Evolutionary conservation across 2,329 filamentous ascomycete species (phyloP), one percentile per base, ranked within the genome.

Genomic region (Samsoniella hepiali): DNA sequence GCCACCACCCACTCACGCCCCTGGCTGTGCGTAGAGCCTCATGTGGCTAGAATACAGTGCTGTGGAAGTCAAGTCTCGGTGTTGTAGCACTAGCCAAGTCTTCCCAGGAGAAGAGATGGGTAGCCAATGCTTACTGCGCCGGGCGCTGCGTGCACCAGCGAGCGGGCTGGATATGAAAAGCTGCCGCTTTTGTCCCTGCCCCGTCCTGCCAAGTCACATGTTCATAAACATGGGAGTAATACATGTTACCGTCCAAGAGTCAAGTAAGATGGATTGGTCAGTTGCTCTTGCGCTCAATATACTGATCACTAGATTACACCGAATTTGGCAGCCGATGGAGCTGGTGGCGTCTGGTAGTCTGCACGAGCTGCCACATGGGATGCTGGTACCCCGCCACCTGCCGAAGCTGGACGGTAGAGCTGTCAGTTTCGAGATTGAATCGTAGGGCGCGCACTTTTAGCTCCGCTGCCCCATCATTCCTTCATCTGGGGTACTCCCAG

Each of bases 401-500:
- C 54, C 54, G 17, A 45, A 57, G 36, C 42, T 45, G 54, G 38
- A 34, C 27, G 11, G 29, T 34, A 31, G 38, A 57, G 29, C 40
- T 57, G 54, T 44, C 54, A 44, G 5, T 45, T 57, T 47, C 31
- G 38, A 57, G 54, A 57, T 57, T 57, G 40, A 36, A 57, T 57
- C 54, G 50, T 32, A 29, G 9, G 27, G 45, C 45, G 45, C n/a
- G 22, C 34, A 6, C 27, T 22, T 55, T 40, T 55, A 55, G 36
- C 53, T 42, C 47, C 10, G 11, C 27, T 32, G 29, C 47, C 47
- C 47, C 53, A 42, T 55, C 53, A 22, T 55, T 31, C 27, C 17
- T 15, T 29, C 8, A 22, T 42, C 53, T 34, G 36, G 36, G 31
- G 42, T 29, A 58, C 31, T 44, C 27, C 31, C 13, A 27, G 17